phyloP scores from a whole-genome alignment of 345 rosid genomes.

The Eucalyptus caleyi region DNA sequence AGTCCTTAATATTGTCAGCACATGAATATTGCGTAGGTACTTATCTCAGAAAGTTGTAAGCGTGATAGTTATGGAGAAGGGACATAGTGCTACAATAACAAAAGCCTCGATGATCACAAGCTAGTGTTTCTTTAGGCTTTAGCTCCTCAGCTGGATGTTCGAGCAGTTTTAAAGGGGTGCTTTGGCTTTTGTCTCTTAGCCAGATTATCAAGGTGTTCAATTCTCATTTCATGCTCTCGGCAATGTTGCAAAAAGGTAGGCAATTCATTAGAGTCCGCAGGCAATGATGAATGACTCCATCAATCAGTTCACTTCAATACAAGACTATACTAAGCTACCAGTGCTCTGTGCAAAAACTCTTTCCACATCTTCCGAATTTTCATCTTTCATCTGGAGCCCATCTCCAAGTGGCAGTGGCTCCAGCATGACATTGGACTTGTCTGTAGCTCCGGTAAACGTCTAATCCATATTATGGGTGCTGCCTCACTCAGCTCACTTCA shows the following conservation, averaged over 20 bases:
- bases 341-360: neutral
- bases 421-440: neutral
- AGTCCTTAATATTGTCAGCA: neutral
- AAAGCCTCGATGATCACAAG: neutral
- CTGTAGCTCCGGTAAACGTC: neutral
- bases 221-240: neutral
- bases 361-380: neutral
- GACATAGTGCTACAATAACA: neutral
- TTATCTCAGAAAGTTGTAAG: neutral
- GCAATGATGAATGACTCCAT: neutral
- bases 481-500: neutral
- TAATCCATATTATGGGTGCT: neutral
- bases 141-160: neutral
- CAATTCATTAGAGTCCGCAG: neutral
- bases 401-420: neutral
- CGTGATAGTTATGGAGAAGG: neutral
- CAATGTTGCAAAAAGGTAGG: neutral
- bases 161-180: neutral
- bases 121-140: neutral
- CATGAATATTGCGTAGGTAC: neutral
- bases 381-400: neutral
- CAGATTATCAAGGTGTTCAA: neutral
- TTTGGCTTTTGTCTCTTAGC: neutral
- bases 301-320: neutral
- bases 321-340: neutral